Conservation (phyloP, 192 early-diverging fungal genomes). For the Coemansia sp. region DNA sequence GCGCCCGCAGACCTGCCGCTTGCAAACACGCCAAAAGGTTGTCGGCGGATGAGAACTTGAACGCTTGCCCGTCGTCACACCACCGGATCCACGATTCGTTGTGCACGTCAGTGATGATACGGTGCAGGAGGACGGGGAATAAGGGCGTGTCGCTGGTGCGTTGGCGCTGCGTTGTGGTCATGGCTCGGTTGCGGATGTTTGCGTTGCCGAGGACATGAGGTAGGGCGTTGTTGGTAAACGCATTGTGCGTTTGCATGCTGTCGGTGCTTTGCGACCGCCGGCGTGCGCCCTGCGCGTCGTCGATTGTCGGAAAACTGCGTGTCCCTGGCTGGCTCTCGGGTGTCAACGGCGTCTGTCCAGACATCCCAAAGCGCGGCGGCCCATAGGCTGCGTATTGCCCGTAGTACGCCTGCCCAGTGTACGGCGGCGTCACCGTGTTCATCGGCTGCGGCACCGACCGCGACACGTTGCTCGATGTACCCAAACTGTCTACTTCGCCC, state of each 20-base stretch:
- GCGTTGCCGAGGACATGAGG: slow-evolving; percentile 45
- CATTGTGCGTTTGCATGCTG: slow-evolving; percentile 8
- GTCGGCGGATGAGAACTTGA: slow-evolving; percentile 49
- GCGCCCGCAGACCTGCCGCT: slow-evolving; percentile 45
- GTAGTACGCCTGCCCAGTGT: slow-evolving; percentile 12
- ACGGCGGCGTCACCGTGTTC: neutral
- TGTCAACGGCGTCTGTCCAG: slow-evolving; percentile 14
- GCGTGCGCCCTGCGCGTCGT: slow-evolving; percentile 32
- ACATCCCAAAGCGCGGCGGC: slow-evolving; percentile 3
- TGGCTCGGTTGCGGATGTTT: slow-evolving; percentile 49
- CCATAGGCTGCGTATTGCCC: neutral
- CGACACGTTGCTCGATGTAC: slow-evolving; percentile 34
- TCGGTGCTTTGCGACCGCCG: slow-evolving; percentile 51
- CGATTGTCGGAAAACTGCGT: slow-evolving; percentile 44
- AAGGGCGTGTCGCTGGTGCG: slow-evolving; percentile 52
- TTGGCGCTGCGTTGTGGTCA: slow-evolving; percentile 42
- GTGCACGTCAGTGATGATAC: slow-evolving; percentile 44
- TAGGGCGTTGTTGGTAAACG: slow-evolving; percentile 12
- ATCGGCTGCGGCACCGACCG: slow-evolving; percentile 19
- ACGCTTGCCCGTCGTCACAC: slow-evolving; percentile 49
- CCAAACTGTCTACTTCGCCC: slow-evolving; percentile 27
- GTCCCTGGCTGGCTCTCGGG: slow-evolving; percentile 34
- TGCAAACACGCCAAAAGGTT: slow-evolving; percentile 42
- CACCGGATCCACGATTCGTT: slow-evolving; percentile 52
- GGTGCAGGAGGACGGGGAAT: slow-evolving; percentile 48